phyloP scores from a whole-genome alignment of 148 eudicot genomes.

The Arctostaphylos glauca region DNA sequence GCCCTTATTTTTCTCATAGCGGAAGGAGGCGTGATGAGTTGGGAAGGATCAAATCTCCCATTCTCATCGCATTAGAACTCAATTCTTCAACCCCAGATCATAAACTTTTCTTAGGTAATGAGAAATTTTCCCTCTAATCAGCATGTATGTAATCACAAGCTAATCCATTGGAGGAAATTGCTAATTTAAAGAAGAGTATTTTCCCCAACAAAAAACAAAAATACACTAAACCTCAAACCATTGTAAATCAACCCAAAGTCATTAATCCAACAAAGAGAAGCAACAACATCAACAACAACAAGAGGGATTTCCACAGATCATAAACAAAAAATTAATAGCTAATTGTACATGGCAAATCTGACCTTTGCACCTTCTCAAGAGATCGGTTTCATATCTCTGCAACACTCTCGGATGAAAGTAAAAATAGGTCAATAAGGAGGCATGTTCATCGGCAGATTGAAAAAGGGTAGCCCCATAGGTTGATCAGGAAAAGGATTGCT shows the following conservation, averaged over 20 bases:
- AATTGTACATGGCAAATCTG: conserved; percentile 28
- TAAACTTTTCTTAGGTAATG: too few relatives aligned
- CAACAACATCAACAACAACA: conserved; percentile 13
- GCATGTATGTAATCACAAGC: not conserved
- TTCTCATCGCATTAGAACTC: too few relatives aligned
- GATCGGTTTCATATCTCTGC: not conserved
- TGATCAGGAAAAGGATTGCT: conserved; percentile 31
- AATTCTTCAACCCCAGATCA: too few relatives aligned
- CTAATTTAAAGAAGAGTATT: not conserved
- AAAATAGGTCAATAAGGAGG: conserved; percentile 25
- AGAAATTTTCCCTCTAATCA: too few relatives aligned
- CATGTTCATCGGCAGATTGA: conserved; percentile 40
- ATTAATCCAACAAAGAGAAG: conserved; percentile 19
- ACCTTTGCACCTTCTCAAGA: not conserved
- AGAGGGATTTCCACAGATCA: conserved; percentile 20
- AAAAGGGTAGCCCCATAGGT: conserved; percentile 43
- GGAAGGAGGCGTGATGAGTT: too few relatives aligned
- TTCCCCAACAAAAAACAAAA: not conserved
- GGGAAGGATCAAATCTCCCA: too few relatives aligned
- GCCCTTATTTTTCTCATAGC: too few relatives aligned
- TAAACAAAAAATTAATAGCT: not conserved
- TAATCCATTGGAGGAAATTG: conserved; percentile 6
- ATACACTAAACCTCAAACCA: conserved; percentile 39
- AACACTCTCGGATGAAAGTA: not conserved
- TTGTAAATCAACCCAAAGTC: conserved; percentile 13